Conservation (phyloP, 805 yeast genomes). For the Candida palmyrensis region DNA sequence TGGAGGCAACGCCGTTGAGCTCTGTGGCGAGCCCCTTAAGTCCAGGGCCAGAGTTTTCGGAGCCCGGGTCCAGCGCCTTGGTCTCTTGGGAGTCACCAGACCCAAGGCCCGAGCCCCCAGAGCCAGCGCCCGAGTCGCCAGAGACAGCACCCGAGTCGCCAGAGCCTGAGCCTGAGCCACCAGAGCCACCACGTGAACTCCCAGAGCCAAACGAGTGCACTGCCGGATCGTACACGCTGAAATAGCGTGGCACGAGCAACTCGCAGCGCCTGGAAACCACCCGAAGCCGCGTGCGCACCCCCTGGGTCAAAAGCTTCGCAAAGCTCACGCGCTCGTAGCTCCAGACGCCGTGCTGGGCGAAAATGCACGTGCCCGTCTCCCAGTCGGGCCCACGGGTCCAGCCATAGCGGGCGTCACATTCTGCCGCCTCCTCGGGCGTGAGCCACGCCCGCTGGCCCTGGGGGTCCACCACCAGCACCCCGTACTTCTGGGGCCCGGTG, state of each 20-base stretch:
- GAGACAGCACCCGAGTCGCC: no score
- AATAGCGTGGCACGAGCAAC: constrained; percentile 25
- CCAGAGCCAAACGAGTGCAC: neutral
- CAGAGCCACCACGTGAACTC: neutral
- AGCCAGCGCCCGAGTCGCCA: neutral
- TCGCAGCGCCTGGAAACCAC: constrained; percentile 16
- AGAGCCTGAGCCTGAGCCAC: no score
- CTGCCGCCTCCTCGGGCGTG: constrained; percentile 31
- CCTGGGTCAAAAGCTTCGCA: constrained; percentile 10
- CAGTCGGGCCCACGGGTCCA: constrained; percentile 63
- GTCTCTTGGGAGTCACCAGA: neutral
- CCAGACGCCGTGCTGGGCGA: constrained; percentile 83
- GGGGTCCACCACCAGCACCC: constrained; percentile 56
- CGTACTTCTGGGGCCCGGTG: constrained; percentile 71
- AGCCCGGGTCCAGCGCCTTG: no score
- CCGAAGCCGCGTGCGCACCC: constrained; percentile 26
- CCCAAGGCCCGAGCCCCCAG: neutral
- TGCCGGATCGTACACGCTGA: constrained; percentile 14
- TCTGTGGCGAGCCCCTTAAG: no score
- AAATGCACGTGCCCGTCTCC: constrained; percentile 72
- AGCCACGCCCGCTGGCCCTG: constrained; percentile 70
- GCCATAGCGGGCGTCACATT: constrained; percentile 59
- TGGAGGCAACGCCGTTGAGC: neutral
- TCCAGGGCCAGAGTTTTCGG: no score
- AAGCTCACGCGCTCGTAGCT: constrained; percentile 28